phyloP scores from a whole-genome alignment of 1,284 basidiomycete genomes.

The Pseudozyma hubeiensis region DNA sequence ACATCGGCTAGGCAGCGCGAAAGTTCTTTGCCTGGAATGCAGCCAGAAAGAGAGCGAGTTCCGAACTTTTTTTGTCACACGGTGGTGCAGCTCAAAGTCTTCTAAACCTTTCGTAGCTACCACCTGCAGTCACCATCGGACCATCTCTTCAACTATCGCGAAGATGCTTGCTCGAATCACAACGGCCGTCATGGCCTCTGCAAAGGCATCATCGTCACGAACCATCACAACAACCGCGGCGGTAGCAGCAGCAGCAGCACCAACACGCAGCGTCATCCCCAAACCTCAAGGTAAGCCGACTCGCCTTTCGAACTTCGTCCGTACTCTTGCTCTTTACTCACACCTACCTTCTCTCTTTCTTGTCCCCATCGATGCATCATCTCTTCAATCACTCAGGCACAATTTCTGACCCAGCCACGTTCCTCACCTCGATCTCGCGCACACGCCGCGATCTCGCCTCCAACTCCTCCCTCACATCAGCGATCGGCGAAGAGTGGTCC shows the following conservation, averaged over 20 bases:
- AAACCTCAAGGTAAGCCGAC: constrained; percentile 17
- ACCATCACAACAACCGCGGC: constrained; percentile 23
- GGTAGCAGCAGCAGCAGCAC: constrained; percentile 12
- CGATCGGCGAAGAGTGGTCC: constrained; percentile 74
- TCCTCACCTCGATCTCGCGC: constrained; percentile 80
- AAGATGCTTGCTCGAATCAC: constrained; percentile 24
- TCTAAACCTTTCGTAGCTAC: neutral
- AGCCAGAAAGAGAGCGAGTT: neutral
- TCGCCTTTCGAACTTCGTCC: neutral
- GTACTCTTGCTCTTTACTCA: neutral
- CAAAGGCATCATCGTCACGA: constrained; percentile 18
- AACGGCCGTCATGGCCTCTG: constrained; percentile 6
- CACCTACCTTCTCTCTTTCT: neutral
- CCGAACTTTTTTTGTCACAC: neutral
- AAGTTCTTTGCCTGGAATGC: no score
- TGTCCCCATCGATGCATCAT: neutral
- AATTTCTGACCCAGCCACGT: constrained; percentile 66
- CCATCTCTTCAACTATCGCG: neutral
- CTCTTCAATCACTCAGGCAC: constrained; percentile 1
- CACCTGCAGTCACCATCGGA: neutral
- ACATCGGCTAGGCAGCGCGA: no score
- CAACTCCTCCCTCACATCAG: constrained; percentile 53
- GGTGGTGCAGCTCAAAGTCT: neutral
- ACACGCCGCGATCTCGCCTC: constrained; percentile 75
- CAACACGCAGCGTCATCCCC: constrained; percentile 15